A percentile compares a stretch with the other conserved stretches of the same genome.
Conservation (phyloP, 805 yeast genomes). For the Nakazawaea siamensis region DNA sequence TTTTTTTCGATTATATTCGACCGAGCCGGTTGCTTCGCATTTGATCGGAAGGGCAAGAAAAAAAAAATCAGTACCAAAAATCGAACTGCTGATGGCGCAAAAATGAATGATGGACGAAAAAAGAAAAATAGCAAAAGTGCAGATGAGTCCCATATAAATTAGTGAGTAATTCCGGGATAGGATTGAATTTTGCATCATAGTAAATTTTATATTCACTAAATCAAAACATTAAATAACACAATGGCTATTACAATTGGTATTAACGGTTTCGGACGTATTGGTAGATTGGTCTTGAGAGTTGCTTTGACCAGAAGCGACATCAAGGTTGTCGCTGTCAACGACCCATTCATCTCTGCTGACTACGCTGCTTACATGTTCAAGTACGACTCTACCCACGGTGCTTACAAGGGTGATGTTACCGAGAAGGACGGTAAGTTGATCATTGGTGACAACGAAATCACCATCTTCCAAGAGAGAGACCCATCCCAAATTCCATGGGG, state of each 20-base stretch:
- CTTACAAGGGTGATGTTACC: conserved; percentile 66
- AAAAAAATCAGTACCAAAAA: too few relatives aligned
- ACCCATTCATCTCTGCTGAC: conserved; percentile 84
- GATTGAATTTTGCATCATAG: not conserved
- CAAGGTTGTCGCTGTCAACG: conserved; percentile 81
- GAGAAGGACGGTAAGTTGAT: conserved; percentile 48
- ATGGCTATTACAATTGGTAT: conserved; percentile 74
- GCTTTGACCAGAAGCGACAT: conserved; percentile 70
- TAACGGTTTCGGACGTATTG: conserved; percentile 94
- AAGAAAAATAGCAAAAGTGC: too few relatives aligned
- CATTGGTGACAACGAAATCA: conserved; percentile 61
- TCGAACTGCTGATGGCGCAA: too few relatives aligned
- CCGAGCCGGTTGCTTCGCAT: too few relatives aligned
- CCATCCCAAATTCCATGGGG: conserved; percentile 90
- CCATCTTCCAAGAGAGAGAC: conserved; percentile 73
- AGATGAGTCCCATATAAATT: too few relatives aligned
- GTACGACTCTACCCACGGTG: conserved; percentile 91
- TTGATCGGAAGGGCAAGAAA: too few relatives aligned
- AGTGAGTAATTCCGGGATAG: not conserved
- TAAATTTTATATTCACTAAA: conserved; percentile 1
- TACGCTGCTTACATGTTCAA: conserved; percentile 95
- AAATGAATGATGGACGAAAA: too few relatives aligned
- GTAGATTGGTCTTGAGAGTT: conserved; percentile 81
- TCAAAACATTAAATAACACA: too few relatives aligned
- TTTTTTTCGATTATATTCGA: too few relatives aligned